Evolutionary conservation across 2,329 filamentous ascomycete genomes (phyloP), one percentile per base, ranked within the genome.

Genomic region (Scorias spongiosa): DNA sequence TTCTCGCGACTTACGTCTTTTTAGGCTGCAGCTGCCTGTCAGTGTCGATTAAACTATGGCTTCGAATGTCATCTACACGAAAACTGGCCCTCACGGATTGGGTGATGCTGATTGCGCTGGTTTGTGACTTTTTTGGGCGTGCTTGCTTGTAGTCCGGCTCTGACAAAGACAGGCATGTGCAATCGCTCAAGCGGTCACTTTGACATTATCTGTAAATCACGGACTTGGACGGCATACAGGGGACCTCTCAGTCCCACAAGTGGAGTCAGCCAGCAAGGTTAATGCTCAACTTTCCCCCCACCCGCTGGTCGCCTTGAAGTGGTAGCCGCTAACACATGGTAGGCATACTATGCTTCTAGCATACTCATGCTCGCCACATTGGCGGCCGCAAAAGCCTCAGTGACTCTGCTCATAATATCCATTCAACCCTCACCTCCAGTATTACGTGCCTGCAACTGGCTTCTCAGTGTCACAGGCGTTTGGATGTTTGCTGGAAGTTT

Each of bases 401-500:
- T 36, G 12, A 36, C 32, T 12, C 15, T 36, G 15, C 32, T 36
- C 15, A 36, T 36, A 12, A 15, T 36, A 36, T 36, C 32, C 11
- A 36, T 36, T 36, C 32, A 15, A 36, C 32, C 32, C 11, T 12
- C 32, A 36, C 32, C 12, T 36, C 15, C 32, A 36, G 32, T 36
- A 3, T 12, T 36, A 9, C 32, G 11, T 15, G 39, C 11, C n/a
- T 42, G 41, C 20, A n/a, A 37, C 30, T 15, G 30, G 9, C 14
- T 14, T 10, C 30, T 42, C n/a, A 29, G 14, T 17, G 9, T 41
- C 10, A 15, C 12, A 36, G 36, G 15, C 10, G 20, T 41, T n/a
- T 45, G 43, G 43, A 29, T 10, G 10, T 17, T 45, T 42, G 43
- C 39, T 20, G 43, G 14, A 15, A 15, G 28, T 15, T n/a, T 41